phyloP scores from a whole-genome alignment of 345 rosid species.

The Syzygium jambos region DNA sequence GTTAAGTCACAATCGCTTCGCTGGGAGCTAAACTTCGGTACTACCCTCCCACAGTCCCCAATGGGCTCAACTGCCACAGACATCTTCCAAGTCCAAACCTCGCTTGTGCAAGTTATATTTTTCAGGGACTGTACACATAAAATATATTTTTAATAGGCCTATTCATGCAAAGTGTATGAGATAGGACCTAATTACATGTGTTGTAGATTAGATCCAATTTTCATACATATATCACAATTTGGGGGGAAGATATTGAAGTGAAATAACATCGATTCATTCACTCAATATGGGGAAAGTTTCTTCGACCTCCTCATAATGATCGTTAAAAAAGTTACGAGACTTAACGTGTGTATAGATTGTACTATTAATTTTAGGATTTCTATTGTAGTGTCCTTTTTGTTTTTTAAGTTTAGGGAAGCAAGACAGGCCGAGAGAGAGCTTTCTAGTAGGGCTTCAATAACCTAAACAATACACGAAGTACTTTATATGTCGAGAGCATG shows the following conservation, averaged over 20 bases:
- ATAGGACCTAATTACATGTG: neutral
- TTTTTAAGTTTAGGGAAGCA: neutral
- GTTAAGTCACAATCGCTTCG: too few relatives aligned
- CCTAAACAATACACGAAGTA: neutral
- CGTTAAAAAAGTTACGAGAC: neutral
- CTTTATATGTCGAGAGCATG: neutral
- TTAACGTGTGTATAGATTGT: fast-evolving
- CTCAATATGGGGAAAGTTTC: neutral
- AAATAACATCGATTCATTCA: neutral
- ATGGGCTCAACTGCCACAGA: too few relatives aligned
- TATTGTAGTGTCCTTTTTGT: neutral
- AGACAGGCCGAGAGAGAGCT: neutral
- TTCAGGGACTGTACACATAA: neutral
- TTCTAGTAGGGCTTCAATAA: neutral
- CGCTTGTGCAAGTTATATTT: neutral
- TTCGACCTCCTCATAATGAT: neutral
- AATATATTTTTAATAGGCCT: neutral
- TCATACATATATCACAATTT: neutral
- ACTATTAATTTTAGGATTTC: neutral
- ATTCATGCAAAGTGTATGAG: neutral
- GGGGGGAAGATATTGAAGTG: neutral
- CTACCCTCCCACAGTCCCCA: too few relatives aligned
- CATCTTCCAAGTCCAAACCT: too few relatives aligned
- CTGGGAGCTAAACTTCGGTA: too few relatives aligned
- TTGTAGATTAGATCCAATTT: neutral